Percentiles rank a stretch among this genome's conserved stretches.
phyloP scores from a whole-genome alignment of 805 yeast genomes.

The Teunomyces aglyptinius region DNA sequence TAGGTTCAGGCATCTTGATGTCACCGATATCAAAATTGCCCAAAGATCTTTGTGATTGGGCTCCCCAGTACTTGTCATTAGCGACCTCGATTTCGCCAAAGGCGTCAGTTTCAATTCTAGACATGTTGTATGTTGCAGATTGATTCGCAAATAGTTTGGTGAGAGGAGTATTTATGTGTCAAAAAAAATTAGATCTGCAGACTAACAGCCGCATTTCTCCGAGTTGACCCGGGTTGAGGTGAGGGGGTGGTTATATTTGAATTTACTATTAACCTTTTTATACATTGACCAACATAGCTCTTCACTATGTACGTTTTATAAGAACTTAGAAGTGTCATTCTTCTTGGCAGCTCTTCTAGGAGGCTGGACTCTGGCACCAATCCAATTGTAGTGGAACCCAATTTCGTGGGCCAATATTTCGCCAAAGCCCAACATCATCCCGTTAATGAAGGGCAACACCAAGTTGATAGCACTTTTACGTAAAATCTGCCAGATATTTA shows the following conservation, averaged over 20 bases:
- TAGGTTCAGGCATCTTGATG: constrained; percentile 35
- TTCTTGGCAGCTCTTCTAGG: constrained; percentile 26
- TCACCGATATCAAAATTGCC: constrained; percentile 39
- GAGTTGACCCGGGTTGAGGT: neutral
- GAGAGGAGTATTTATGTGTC: neutral
- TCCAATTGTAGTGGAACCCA: constrained; percentile 77
- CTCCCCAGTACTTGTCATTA: constrained; percentile 37
- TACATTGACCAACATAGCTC: neutral
- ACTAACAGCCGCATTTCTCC: neutral
- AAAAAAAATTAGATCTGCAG: constrained; percentile 1
- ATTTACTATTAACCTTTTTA: neutral
- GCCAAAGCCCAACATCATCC: constrained; percentile 94
- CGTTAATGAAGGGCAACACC: constrained; percentile 84
- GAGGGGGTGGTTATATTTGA: neutral
- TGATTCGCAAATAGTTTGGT: neutral
- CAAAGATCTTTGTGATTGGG: constrained; percentile 39
- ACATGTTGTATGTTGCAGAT: constrained; percentile 4
- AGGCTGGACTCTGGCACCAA: constrained; percentile 61
- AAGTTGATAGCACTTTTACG: constrained; percentile 68
- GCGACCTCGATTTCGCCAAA: constrained; percentile 38
- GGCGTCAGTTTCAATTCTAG: constrained; percentile 37
- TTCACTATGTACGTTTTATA: constrained; percentile 1
- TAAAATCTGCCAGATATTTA: constrained; percentile 38
- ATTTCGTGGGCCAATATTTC: constrained; percentile 92
- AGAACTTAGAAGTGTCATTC: constrained; percentile 13